These are phyloP conservation scores for Carex pumila DNA, from an alignment of 176 grass and related monocot species.

Conservation along the genomic window DNA sequence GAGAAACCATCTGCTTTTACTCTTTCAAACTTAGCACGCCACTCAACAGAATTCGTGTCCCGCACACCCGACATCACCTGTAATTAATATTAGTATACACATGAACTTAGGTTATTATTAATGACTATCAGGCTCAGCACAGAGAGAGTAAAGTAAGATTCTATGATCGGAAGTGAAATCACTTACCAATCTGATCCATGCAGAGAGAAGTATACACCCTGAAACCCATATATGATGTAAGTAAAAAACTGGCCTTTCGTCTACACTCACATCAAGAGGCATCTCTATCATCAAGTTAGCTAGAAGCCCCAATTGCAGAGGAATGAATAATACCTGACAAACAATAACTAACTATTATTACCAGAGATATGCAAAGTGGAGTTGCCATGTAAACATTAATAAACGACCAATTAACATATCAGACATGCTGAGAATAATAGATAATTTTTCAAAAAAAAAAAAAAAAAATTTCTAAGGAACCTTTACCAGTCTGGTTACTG, in stretches of 20 bases:
- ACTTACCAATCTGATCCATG: constrained; percentile 54
- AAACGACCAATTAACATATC: neutral
- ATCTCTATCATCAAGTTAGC: constrained; percentile 33
- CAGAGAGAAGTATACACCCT: constrained; percentile 28
- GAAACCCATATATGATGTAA: constrained; percentile 33
- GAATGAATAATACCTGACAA: constrained; percentile 38
- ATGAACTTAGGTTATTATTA: neutral
- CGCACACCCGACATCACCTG: constrained; percentile 28
- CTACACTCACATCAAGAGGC: constrained; percentile 17
- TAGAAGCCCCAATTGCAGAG: constrained; percentile 38
- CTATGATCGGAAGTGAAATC: neutral
- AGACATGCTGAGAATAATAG: neutral
- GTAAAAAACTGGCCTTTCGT: constrained; percentile 33
- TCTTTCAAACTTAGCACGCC: constrained; percentile 28
- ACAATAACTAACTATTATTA: constrained; percentile 9
- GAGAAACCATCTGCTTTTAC: constrained; percentile 27
- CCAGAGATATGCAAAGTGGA: neutral
- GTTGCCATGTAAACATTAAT: neutral
- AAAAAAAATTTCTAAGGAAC: too few relatives aligned
- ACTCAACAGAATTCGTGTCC: constrained; percentile 15
- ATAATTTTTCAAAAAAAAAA: neutral
- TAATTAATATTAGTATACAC: neutral
- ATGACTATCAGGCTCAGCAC: neutral
- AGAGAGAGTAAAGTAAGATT: neutral
- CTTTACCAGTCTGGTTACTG: neutral